Percentiles rank a stretch among this genome's conserved stretches.
Conservation (phyloP, 176 grass and related monocot genomes). For the Dendrocalamus sinicus region DNA sequence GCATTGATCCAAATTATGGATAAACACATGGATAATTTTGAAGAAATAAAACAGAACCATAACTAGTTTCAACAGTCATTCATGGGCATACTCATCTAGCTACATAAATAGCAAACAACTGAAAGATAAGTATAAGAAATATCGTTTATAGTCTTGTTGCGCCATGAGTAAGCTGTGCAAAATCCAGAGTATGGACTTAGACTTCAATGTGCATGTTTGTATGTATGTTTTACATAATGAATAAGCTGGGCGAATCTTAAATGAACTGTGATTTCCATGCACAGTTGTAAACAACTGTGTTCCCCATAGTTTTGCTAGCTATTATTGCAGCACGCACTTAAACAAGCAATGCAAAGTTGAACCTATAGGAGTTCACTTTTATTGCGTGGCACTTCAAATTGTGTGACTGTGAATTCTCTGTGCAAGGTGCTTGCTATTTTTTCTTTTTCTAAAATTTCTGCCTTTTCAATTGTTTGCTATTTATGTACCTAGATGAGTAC, state of each 20-base stretch:
- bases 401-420: neutral
- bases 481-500: too few relatives aligned
- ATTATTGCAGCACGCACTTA: neutral
- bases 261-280: neutral
- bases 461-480: neutral
- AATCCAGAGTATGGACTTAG: neutral
- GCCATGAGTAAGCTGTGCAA: neutral
- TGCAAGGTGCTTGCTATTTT: neutral
- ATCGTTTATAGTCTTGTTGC: neutral
- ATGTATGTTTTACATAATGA: neutral
- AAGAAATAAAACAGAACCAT: neutral
- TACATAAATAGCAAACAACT: neutral
- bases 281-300: neutral
- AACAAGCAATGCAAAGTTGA: neutral
- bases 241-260: neutral
- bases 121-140: too few relatives aligned
- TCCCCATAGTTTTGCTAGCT: neutral
- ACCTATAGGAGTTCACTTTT: neutral
- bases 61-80: neutral
- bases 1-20: conserved; percentile 40
- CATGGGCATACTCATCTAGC: neutral
- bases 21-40: neutral
- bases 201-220: neutral
- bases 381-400: neutral
- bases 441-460: neutral